Evolutionary conservation across 257 asterid species (phyloP).

Genomic region (Lithospermum erythrorhizon): DNA sequence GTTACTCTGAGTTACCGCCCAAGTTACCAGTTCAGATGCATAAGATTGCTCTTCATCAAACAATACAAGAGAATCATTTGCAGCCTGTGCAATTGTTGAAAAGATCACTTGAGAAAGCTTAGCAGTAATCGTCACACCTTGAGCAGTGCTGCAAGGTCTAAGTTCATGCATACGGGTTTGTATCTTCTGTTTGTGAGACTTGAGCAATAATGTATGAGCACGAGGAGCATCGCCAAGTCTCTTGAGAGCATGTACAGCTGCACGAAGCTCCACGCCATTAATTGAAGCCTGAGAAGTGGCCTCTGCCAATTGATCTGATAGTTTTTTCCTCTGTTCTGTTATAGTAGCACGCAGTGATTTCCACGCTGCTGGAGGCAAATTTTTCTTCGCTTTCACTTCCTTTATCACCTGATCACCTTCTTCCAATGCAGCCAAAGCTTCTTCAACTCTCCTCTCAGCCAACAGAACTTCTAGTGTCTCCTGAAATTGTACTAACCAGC

Average conservation of each 20-base stretch:
- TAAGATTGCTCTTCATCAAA: constrained; percentile 82
- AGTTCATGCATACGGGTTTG: constrained; percentile 37
- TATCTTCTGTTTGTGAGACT: constrained; percentile 60
- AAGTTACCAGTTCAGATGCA: constrained; percentile 74
- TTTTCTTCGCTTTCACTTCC: constrained; percentile 21
- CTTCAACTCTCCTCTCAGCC: constrained; percentile 76
- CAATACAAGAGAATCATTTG: constrained; percentile 61
- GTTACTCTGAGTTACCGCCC: constrained; percentile 69
- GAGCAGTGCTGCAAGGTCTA: constrained; percentile 42
- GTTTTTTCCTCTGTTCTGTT: constrained; percentile 49
- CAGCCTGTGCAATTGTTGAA: constrained; percentile 77
- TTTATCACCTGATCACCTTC: constrained; percentile 51
- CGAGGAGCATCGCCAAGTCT: constrained; percentile 80
- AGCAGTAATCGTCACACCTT: constrained; percentile 62
- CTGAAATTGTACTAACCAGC: constrained; percentile 48
- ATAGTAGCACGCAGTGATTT: constrained; percentile 35
- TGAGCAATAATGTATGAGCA: constrained; percentile 68
- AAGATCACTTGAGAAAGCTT: constrained; percentile 71
- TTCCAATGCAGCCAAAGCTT: constrained; percentile 55
- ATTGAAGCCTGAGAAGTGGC: constrained; percentile 66
- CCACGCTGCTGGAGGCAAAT: constrained; percentile 30
- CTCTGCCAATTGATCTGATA: constrained; percentile 69
- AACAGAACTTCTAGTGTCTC: constrained; percentile 62
- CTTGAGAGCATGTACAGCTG: constrained; percentile 62
- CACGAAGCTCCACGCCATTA: constrained; percentile 55